Base-by-base conservation (phyloP, 2,329 filamentous ascomycete genomes). In the Microdochium paspali region DNA sequence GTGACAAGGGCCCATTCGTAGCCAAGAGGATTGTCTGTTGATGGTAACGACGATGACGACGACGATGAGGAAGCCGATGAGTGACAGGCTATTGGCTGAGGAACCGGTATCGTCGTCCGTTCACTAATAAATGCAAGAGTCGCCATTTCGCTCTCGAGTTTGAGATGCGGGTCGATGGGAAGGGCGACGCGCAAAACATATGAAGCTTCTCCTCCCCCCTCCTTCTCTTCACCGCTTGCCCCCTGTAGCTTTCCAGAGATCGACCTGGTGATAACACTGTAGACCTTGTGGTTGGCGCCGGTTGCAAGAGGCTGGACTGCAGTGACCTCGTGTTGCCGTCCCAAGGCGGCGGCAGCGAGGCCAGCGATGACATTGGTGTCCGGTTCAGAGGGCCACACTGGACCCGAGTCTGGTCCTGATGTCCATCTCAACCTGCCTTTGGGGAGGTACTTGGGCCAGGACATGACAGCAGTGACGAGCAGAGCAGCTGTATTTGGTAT, bases 121-220 rank as follows among this genome's bases (percentile, higher is more conserved):
- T 46, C 25, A 21, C 21, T n/a, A n/a, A n/a, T n/a, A n/a, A n/a
- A n/a, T n/a, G 15, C 25, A 46, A 46, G 25, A 15, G 26, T 46
- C n/a, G 44, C 44, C 30, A 46, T 46, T 46, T 46, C 44, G 20
- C 44, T 46, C 44, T 46, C 44, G 25, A 35, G 18, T 21, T 46
- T 46, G 28, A 46, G 30, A 18, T 23, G 44, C 44, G 44, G 44
- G 25, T 46, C 44, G n/a, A 46, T 10, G 13, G 44, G n/a, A 46
- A 46, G 4, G 18, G 44, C 44, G n/a, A 46, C 23, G 44, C 44
- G 44, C 13, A 46, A 46, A 30, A 46, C 15, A 32, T 46, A 32
- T 7, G 26, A 46, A 10, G 24, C 44, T 21, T 46, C n/a, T n/a
- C n/a, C 44, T 30, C 28, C 28, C 28, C 28, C 28, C 15, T 30